phyloP scores from a whole-genome alignment of 1,139 yeast genomes.

The Geotrichum restrictum region DNA sequence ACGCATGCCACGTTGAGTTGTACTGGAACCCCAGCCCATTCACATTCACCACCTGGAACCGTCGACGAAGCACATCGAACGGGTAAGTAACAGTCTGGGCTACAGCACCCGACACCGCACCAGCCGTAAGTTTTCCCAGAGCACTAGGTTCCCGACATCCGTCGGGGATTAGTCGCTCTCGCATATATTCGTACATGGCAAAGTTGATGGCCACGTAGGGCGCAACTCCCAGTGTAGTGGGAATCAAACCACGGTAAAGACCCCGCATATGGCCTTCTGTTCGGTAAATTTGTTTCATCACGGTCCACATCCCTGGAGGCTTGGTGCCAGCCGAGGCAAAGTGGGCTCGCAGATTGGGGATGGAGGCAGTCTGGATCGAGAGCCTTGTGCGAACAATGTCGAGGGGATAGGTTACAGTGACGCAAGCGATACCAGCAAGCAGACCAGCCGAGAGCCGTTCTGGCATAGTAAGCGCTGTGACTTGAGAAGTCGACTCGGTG shows the following conservation, averaged over 20 bases:
- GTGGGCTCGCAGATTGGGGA: constrained; percentile 50
- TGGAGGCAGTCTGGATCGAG: constrained; percentile 81
- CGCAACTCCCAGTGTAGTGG: constrained; percentile 90
- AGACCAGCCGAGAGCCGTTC: constrained; percentile 76
- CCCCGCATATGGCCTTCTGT: constrained; percentile 81
- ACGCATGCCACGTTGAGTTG: constrained; percentile 65
- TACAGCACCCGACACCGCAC: constrained; percentile 86
- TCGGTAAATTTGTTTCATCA: constrained; percentile 55
- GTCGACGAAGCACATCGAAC: constrained; percentile 76
- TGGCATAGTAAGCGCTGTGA: constrained; percentile 39
- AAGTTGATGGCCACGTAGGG: constrained; percentile 94
- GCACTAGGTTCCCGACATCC: constrained; percentile 40
- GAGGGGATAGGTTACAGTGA: constrained; percentile 81
- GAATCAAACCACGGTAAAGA: constrained; percentile 77
- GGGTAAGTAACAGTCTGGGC: constrained; percentile 84
- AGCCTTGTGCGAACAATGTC: constrained; percentile 87
- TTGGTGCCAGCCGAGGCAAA: constrained; percentile 33
- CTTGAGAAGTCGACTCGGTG: too few relatives aligned
- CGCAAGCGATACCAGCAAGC: constrained; percentile 76
- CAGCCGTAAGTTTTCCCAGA: constrained; percentile 62
- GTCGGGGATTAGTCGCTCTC: constrained; percentile 48
- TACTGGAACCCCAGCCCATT: constrained; percentile 71
- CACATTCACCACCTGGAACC: constrained; percentile 90
- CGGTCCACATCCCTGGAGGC: constrained; percentile 65
- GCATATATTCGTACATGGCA: constrained; percentile 77